A percentile compares a stretch with the other conserved stretches of the same genome.
phyloP scores from a whole-genome alignment of 768 basidiomycete species.

The Podaxis sp. region DNA sequence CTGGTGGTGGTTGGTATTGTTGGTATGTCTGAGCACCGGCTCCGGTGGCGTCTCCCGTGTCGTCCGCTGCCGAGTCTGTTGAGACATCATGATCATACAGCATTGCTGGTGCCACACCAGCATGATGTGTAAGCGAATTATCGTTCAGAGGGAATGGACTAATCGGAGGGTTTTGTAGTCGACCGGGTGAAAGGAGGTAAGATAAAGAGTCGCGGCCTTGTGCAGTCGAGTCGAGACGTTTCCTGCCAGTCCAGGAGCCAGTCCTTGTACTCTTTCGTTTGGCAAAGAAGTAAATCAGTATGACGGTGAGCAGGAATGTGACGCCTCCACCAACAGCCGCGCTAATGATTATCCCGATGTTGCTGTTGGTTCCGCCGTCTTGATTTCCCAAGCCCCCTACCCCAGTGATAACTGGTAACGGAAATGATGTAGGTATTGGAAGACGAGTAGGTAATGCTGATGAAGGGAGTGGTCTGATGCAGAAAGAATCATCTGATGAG shows the following conservation, averaged over 20 bases:
- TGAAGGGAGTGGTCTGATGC: constrained; percentile 14
- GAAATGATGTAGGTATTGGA: not conserved
- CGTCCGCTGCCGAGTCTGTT: not conserved
- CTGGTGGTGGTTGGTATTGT: not conserved
- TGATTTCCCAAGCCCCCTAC: not conserved
- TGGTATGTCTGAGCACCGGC: constrained; percentile 1
- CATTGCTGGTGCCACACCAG: not conserved
- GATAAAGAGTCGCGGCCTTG: not conserved
- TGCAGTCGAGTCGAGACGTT: constrained; percentile 14
- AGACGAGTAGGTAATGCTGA: constrained; percentile 9
- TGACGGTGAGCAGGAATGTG: constrained; percentile 9
- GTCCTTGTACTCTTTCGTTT: constrained; percentile 15
- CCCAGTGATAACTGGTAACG: not conserved
- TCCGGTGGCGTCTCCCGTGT: not conserved
- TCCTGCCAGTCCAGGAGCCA: not conserved
- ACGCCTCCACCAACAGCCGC: constrained; percentile 19
- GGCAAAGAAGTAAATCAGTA: constrained; percentile 17
- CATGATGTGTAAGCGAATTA: not conserved
- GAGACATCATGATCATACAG: not conserved
- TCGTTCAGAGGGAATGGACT: constrained; percentile 3
- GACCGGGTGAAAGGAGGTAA: constrained; percentile 13
- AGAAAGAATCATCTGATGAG: constrained; percentile 24
- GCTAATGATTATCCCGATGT: constrained; percentile 18
- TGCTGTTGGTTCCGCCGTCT: not conserved
- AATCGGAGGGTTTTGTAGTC: constrained; percentile 6